Percentiles rank a stretch among this genome's conserved stretches.
phyloP scores from a whole-genome alignment of 164 flowering plant species.

The Vitis rupestris region DNA sequence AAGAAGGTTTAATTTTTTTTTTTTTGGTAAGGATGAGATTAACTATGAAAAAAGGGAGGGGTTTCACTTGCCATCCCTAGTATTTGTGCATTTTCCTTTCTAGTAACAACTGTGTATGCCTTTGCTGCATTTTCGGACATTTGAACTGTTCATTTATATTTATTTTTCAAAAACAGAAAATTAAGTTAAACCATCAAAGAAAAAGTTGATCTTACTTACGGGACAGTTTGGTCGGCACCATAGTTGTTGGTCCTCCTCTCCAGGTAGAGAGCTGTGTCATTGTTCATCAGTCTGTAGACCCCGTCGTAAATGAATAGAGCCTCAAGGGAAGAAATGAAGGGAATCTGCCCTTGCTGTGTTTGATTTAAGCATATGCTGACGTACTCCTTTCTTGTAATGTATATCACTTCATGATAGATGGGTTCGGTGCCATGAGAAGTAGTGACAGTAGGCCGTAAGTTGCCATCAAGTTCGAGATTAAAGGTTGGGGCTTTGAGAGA shows the following conservation, averaged over 20 bases:
- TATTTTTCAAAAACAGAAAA: no score
- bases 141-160: no score
- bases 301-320: neutral
- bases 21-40: no score
- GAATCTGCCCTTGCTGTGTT: neutral
- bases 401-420: conserved; percentile 1
- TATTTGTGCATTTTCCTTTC: no score
- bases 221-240: neutral
- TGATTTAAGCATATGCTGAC: conserved; percentile 12
- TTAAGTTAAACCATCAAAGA: no score
- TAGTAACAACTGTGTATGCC: no score
- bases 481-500: conserved; percentile 20
- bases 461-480: conserved; percentile 9
- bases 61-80: no score
- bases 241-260: conserved; percentile 5
- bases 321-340: conserved; percentile 15
- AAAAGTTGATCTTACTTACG: neutral
- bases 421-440: conserved; percentile 3
- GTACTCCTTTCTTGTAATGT: neutral
- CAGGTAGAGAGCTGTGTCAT: conserved; percentile 1
- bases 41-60: no score
- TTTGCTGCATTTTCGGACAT: no score
- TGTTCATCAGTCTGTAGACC: neutral
- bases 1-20: no score
- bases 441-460: conserved; percentile 13